Conservation (phyloP, 192 early-diverging fungal species). For the Umbelopsis vinacea region DNA sequence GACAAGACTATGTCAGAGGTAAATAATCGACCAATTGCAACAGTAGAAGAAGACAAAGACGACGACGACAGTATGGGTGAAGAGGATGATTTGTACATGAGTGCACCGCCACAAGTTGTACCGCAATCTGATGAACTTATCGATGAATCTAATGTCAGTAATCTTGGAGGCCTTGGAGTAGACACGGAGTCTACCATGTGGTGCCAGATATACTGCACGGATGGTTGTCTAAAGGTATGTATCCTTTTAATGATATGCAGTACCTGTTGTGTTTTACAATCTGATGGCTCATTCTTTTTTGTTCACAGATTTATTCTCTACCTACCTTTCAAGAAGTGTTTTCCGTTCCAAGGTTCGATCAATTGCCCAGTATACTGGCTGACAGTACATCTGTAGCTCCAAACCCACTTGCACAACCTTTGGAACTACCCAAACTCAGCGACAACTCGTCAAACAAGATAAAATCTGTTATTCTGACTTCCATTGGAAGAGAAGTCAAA, state of each 20-base stretch:
- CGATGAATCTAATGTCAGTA: conserved; percentile 46
- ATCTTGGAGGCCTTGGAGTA: conserved; percentile 38
- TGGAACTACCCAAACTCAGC: background rate
- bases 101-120: background rate
- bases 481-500: conserved; percentile 62
- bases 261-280: too few species aligned
- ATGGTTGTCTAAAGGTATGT: conserved; percentile 69
- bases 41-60: conserved; percentile 52
- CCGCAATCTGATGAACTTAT: conserved; percentile 22
- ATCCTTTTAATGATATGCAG: background rate
- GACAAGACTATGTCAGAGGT: background rate
- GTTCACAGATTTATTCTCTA: conserved; percentile 54
- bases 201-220: conserved; percentile 65
- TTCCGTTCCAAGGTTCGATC: conserved; percentile 59
- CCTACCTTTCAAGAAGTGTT: conserved; percentile 62
- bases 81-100: conserved; percentile 7
- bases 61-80: conserved; percentile 51
- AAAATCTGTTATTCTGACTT: conserved; percentile 70
- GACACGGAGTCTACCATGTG: conserved; percentile 56
- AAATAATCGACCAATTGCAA: background rate
- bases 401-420: conserved; percentile 6
- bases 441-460: conserved; percentile 51
- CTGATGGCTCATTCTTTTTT: background rate
- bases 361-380: conserved; percentile 56
- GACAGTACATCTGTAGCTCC: conserved; percentile 51